These are phyloP conservation scores for Rhizomucor pusillus DNA, from an alignment of 371 early-diverging fungal genomes.

Conservation along the genomic window DNA sequence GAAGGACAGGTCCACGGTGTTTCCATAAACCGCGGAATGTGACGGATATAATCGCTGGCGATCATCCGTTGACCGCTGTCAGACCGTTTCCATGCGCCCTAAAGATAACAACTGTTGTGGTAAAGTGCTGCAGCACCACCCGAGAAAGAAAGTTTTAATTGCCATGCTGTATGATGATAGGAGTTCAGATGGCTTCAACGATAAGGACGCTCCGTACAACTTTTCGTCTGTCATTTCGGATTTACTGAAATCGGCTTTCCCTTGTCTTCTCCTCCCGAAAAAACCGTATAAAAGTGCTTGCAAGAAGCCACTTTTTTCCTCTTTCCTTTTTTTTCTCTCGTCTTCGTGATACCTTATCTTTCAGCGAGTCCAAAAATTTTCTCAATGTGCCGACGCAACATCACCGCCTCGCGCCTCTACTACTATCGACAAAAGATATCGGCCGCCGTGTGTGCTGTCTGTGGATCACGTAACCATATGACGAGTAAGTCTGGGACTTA, in stretches of 20 bases:
- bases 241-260: constrained; percentile 4
- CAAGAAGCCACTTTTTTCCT: constrained; percentile 1
- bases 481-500: constrained; percentile 26
- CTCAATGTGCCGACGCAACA: constrained; percentile 2
- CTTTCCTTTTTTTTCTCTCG: neutral
- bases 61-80: no score
- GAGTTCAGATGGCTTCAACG: constrained; percentile 6
- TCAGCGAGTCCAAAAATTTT: neutral
- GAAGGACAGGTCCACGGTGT: no score
- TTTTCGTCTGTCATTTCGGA: neutral
- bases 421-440: constrained; percentile 5
- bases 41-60: no score
- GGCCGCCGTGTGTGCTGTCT: constrained; percentile 21
- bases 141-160: no score
- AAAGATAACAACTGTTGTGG: no score
- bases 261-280: neutral
- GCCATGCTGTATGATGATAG: constrained; percentile 1
- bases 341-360: neutral
- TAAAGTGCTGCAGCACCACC: no score
- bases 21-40: no score
- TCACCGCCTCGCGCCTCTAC: neutral
- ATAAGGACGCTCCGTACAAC: constrained; percentile 6
- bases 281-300: no score
- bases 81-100: no score
- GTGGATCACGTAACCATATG: constrained; percentile 35